A percentile compares a stretch with the other conserved stretches of the same genome.
Conservation (phyloP, 768 basidiomycete genomes). For the Arthromyces matolae region DNA sequence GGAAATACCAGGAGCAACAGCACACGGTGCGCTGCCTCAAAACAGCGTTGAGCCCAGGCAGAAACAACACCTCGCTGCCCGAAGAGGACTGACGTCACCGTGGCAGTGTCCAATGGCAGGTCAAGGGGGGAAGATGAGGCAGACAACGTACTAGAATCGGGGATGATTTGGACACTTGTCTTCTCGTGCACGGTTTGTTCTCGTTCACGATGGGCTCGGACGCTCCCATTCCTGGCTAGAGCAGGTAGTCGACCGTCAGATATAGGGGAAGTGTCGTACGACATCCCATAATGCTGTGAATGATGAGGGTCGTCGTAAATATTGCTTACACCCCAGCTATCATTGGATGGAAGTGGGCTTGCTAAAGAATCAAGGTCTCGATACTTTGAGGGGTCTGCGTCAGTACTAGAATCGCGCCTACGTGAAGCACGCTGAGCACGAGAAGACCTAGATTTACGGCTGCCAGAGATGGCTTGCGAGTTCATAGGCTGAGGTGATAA, state of each 20-base stretch:
- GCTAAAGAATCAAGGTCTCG: slow-evolving; percentile 24
- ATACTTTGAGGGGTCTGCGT: slow-evolving; percentile 23
- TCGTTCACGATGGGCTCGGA: slow-evolving; percentile 28
- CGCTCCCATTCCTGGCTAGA: slow-evolving; percentile 22
- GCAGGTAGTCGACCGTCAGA: slow-evolving; percentile 22
- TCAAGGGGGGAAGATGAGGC: slow-evolving; percentile 45
- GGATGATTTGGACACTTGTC: slow-evolving; percentile 32
- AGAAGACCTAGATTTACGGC: slow-evolving; percentile 20
- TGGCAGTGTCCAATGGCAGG: slow-evolving; percentile 33
- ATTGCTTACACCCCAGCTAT: slow-evolving; percentile 23
- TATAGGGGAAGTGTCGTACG: slow-evolving; percentile 10
- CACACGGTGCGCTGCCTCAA: slow-evolving; percentile 26
- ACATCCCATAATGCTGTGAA: slow-evolving; percentile 8
- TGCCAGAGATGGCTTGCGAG: slow-evolving; percentile 15
- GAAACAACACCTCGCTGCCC: slow-evolving; percentile 16
- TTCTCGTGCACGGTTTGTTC: slow-evolving; percentile 26
- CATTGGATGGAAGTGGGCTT: slow-evolving; percentile 17
- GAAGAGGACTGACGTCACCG: slow-evolving; percentile 23
- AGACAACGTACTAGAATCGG: slow-evolving; percentile 61
- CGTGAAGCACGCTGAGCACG: slow-evolving; percentile 25
- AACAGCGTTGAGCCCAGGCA: slow-evolving; percentile 17
- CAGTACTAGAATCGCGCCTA: slow-evolving; percentile 27
- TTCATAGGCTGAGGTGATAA: slow-evolving; percentile 20
- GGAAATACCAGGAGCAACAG: slow-evolving; percentile 18
- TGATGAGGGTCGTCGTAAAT: slow-evolving; percentile 18